phyloP scores from a whole-genome alignment of 768 basidiomycete species.

The Butyriboletus loyo region DNA sequence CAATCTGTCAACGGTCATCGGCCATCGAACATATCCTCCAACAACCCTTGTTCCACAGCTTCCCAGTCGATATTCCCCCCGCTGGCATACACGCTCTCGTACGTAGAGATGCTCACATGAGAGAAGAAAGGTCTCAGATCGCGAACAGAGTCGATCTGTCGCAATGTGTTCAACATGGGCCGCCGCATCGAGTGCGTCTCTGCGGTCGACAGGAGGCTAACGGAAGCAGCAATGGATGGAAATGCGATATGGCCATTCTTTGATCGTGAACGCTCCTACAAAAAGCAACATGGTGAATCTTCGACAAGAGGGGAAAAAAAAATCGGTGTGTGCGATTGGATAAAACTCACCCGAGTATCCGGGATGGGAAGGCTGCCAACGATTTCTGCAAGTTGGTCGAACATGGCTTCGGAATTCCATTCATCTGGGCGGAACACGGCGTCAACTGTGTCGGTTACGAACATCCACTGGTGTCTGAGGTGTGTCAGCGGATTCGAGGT shows the following conservation, averaged over 20 bases:
- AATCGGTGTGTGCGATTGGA: background rate
- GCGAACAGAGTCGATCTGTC: constrained; percentile 78
- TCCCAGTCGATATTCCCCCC: constrained; percentile 86
- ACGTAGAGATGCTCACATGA: constrained; percentile 81
- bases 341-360: constrained; percentile 28
- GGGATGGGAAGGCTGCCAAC: constrained; percentile 61
- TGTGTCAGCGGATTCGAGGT: constrained; percentile 2
- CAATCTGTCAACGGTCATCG: constrained; percentile 35
- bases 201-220: constrained; percentile 27
- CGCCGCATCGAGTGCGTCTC: constrained; percentile 58
- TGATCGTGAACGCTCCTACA: constrained; percentile 27
- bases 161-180: constrained; percentile 66
- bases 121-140: constrained; percentile 92
- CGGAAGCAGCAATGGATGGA: constrained; percentile 18
- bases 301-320: too few relatives aligned
- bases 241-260: constrained; percentile 22
- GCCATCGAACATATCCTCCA: constrained; percentile 90
- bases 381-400: constrained; percentile 88
- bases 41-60: constrained; percentile 74
- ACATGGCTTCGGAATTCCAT: constrained; percentile 81
- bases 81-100: constrained; percentile 86
- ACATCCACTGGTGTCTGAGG: constrained; percentile 93
- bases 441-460: constrained; percentile 96
- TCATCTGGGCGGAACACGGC: constrained; percentile 85
- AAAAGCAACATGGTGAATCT: background rate